Evolutionary conservation across 345 rosid species (phyloP).

Genomic region (Acer negundo): DNA sequence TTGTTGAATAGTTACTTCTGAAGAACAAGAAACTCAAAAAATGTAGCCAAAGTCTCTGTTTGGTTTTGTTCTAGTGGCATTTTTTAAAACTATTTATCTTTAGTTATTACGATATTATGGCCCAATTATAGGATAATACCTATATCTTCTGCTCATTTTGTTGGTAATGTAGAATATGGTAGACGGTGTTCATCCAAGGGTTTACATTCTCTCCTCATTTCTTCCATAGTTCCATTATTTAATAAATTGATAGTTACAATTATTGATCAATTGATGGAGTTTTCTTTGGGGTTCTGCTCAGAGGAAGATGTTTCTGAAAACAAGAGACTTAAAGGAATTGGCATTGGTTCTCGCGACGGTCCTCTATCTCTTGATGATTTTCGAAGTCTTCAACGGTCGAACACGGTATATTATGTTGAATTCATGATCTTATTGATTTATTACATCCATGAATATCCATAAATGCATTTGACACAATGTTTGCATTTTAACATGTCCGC

Average conservation of each 20-base stretch:
- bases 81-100: not conserved
- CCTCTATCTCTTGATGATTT: slow-evolving; percentile 97
- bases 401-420: slow-evolving; percentile 49
- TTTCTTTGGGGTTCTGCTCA: slow-evolving; percentile 28
- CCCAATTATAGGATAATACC: not conserved
- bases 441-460: not conserved
- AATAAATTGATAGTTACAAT: not conserved
- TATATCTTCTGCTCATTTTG: not conserved
- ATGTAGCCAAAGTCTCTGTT: not conserved
- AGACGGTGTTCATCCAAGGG: not conserved
- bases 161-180: not conserved
- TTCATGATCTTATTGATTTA: slow-evolving; percentile 19
- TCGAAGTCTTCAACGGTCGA: slow-evolving; percentile 91
- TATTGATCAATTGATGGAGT: slow-evolving; percentile 3
- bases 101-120: not conserved
- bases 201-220: slow-evolving; percentile 6
- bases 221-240: not conserved
- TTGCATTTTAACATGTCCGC: slow-evolving; percentile 5
- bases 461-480: not conserved
- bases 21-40: not conserved
- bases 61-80: not conserved
- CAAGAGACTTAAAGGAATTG: slow-evolving; percentile 85
- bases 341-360: slow-evolving; percentile 93
- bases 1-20: not conserved
- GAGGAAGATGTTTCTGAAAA: slow-evolving; percentile 63